Evolutionary conservation across 2,329 filamentous ascomycete species (phyloP).

Genomic region (Alternaria alternata): DNA sequence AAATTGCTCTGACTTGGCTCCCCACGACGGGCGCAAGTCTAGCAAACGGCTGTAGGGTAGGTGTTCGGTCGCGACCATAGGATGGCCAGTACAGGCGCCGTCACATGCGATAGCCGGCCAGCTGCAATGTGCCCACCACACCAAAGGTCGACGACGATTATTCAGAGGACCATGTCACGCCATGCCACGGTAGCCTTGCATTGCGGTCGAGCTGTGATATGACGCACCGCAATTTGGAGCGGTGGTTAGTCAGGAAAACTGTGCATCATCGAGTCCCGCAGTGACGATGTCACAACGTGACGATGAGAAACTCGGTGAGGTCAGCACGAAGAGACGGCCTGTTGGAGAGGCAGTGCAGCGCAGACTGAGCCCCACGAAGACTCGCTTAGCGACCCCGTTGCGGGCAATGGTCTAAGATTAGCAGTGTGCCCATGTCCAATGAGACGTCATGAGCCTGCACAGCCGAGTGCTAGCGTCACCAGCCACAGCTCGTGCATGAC

Average conservation of each 20-base stretch:
- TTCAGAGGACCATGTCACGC: conserved; percentile 7
- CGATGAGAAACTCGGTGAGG: conserved; percentile 37
- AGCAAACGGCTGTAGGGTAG: conserved; percentile 12
- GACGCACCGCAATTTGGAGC: conserved; percentile 21
- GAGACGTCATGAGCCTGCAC: conserved; percentile 20
- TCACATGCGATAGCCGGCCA: conserved; percentile 11
- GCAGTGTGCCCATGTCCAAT: conserved; percentile 25
- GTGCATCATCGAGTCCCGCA: conserved; percentile 15
- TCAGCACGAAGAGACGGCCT: conserved; percentile 33
- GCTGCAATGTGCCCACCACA: conserved; percentile 7
- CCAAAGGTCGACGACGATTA: conserved; percentile 16
- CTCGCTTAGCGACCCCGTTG: conserved; percentile 28
- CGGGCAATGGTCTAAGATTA: conserved; percentile 38
- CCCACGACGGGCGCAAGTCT: conserved; percentile 12
- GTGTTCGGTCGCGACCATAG: conserved; percentile 13
- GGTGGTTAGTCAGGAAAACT: conserved; percentile 9
- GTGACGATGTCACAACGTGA: conserved; percentile 16
- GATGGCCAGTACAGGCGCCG: conserved; percentile 2
- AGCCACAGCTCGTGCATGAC: conserved; percentile 30
- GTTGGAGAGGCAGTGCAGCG: conserved; percentile 20
- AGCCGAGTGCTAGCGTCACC: conserved; percentile 29
- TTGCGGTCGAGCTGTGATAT: conserved; percentile 25
- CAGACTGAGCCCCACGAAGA: conserved; percentile 21
- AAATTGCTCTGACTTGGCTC: conserved; percentile 18
- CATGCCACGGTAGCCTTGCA: conserved; percentile 12